Evolutionary conservation across 495 filamentous ascomycete genomes (phyloP).

Genomic region (Glutinoglossum americanum): DNA sequence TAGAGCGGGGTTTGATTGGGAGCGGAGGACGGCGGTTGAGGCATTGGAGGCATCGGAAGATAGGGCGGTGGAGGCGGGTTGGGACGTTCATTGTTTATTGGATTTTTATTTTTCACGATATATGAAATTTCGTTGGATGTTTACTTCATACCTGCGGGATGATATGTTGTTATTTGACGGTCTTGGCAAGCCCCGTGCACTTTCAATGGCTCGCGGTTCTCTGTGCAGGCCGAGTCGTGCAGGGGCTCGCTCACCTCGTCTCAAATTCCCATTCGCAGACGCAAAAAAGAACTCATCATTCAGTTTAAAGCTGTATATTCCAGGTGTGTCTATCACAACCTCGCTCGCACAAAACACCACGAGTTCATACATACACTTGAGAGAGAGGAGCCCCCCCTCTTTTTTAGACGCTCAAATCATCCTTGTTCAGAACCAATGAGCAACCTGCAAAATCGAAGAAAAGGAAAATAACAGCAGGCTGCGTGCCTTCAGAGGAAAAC

Average conservation of each 20-base stretch:
- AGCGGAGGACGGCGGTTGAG: background rate
- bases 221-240: too few species aligned
- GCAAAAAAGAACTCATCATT: background rate
- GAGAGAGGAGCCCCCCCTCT: background rate
- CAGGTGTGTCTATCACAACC: background rate
- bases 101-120: too few species aligned
- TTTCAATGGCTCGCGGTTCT: too few species aligned
- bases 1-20: background rate
- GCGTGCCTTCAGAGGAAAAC: background rate
- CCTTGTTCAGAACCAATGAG: background rate
- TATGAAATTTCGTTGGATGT: too few species aligned
- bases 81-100: background rate
- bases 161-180: too few species aligned
- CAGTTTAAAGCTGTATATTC: background rate
- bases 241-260: background rate
- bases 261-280: background rate
- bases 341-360: background rate
- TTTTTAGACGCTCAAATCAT: background rate
- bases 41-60: background rate
- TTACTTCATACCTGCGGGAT: too few species aligned
- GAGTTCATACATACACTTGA: background rate
- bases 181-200: too few species aligned
- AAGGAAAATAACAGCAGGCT: background rate
- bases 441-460: background rate
- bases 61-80: background rate